Base-by-base conservation (phyloP, 106 monocot species). In the Dioscorea zingiberensis region DNA sequence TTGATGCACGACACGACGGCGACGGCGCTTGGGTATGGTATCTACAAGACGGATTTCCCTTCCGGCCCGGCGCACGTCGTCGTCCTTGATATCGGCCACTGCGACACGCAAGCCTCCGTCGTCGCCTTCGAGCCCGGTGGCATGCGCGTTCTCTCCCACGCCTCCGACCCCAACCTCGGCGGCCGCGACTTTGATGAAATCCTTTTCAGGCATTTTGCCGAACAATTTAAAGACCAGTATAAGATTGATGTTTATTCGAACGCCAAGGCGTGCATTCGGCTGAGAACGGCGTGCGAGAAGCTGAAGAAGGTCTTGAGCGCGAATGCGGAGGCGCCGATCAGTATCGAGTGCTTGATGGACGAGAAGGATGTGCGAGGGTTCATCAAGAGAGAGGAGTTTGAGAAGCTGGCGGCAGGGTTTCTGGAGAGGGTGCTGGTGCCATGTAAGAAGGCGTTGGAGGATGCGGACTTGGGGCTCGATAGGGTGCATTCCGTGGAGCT, bases 291-390 rank as follows among this genome's bases (percentile, higher is more conserved):
- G 0, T 95, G 94, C 23, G 87, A 91, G 87, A 95, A 95, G 76
- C 71, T 91, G 63, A 95, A 95, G 81, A 95, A 83, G 77, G 85
- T 95, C 10, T 65, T 95, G 21, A 91, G 91, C 60, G 95, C 95
- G 0, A 91, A 91, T 73, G 74, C 81, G 1, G 85, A 88, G 67
- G 91, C 83, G 0, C 83, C 78, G 0, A 12, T 95, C 0, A 85
- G 66, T 62, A 95, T 95, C 11, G 95, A 95, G 69, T 95, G 95
- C 66, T 73, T 95, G 81, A 88, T 95, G 91, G 95, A 95, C 54
- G 91, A 91, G 76, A 95, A 85, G 59, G 94, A 95, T 74, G 95
- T 95, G 47, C 85, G 67, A 60, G 91, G 95, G 23, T 81, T 77
- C 51, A 91, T 95, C 9, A 91, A 74, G 49, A 83, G 91, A 79